phyloP scores from a whole-genome alignment of 208 protist species.

The Leishmania arabica region DNA sequence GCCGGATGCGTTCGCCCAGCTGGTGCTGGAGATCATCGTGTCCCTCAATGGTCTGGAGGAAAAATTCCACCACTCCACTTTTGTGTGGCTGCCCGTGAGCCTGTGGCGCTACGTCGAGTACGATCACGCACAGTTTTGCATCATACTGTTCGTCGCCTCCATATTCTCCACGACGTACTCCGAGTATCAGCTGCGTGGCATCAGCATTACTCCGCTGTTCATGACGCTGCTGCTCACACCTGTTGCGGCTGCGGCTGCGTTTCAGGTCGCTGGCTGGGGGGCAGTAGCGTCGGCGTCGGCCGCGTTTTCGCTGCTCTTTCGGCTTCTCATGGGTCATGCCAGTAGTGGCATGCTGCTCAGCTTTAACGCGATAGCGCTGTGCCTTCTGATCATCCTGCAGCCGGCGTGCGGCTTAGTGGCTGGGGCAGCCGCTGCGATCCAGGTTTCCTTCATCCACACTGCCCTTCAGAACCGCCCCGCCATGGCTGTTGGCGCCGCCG shows the following conservation, averaged over 20 bases:
- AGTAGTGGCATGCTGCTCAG: slow-evolving; percentile 43
- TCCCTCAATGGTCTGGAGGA: slow-evolving; percentile 71
- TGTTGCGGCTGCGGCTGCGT: slow-evolving; percentile 11
- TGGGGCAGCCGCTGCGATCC: slow-evolving; percentile 47
- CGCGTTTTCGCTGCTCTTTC: slow-evolving; percentile 16
- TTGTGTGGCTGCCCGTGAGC: slow-evolving; percentile 59
- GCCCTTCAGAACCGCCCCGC: slow-evolving; percentile 10
- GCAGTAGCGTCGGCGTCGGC: slow-evolving; percentile 20
- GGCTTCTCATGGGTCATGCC: slow-evolving; percentile 7
- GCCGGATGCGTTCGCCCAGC: slow-evolving; percentile 5
- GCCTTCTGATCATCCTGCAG: slow-evolving; percentile 59
- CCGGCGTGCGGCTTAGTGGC: slow-evolving; percentile 51
- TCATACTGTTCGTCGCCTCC: slow-evolving; percentile 52
- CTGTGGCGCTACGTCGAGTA: slow-evolving; percentile 48
- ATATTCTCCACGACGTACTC: slow-evolving; percentile 61
- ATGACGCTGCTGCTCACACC: slow-evolving; percentile 31
- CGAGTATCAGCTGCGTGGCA: slow-evolving; percentile 51
- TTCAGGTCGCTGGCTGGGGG: slow-evolving; percentile 27
- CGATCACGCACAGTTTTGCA: slow-evolving; percentile 66
- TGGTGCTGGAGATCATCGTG: slow-evolving; percentile 38
- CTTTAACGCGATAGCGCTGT: slow-evolving; percentile 57
- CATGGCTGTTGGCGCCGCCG: slow-evolving; percentile 28
- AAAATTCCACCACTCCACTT: slow-evolving; percentile 72
- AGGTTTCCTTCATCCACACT: slow-evolving; percentile 52
- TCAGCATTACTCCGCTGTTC: slow-evolving; percentile 45